These are phyloP conservation scores for Dendryphion nanum DNA, from an alignment of 2,329 filamentous ascomycete genomes.

Conservation along the genomic window DNA sequence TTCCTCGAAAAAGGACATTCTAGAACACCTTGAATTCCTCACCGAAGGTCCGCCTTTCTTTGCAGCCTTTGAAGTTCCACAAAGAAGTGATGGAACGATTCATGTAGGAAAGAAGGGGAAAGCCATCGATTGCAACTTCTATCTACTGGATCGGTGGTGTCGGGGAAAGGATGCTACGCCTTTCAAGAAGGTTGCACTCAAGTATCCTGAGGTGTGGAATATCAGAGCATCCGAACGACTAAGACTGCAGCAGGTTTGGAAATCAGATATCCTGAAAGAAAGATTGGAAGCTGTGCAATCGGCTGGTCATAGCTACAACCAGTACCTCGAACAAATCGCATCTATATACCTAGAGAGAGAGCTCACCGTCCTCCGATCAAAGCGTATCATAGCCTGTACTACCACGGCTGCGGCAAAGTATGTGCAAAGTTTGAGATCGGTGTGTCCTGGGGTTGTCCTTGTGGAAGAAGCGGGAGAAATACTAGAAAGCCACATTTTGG, in stretches of 20 bases:
- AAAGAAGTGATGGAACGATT: constrained; percentile 46
- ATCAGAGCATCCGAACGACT: constrained; percentile 43
- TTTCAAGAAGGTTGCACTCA: constrained; percentile 33
- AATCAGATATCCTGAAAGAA: constrained; percentile 47
- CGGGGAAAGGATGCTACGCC: constrained; percentile 47
- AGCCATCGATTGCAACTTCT: constrained; percentile 41
- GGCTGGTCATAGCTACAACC: constrained; percentile 44
- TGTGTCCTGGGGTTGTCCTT: constrained; percentile 59
- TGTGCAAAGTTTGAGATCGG: constrained; percentile 52
- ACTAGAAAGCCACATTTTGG: constrained; percentile 65
- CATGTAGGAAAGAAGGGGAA: constrained; percentile 50
- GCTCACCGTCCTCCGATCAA: constrained; percentile 45
- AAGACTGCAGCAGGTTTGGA: constrained; percentile 29
- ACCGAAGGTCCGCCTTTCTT: constrained; percentile 52
- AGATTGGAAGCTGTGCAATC: constrained; percentile 43
- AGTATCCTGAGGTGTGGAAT: constrained; percentile 51
- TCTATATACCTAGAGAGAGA: constrained; percentile 24
- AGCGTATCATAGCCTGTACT: constrained; percentile 66
- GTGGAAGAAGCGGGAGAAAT: constrained; percentile 76
- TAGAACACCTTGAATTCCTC: constrained; percentile 57
- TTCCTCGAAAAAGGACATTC: constrained; percentile 20
- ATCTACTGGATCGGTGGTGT: constrained; percentile 58
- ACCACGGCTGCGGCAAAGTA: constrained; percentile 69
- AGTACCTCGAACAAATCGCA: constrained; percentile 40
- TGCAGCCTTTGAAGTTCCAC: constrained; percentile 56